Conservation (phyloP, 1,284 basidiomycete species). For the Apiotrichum brassicae region DNA sequence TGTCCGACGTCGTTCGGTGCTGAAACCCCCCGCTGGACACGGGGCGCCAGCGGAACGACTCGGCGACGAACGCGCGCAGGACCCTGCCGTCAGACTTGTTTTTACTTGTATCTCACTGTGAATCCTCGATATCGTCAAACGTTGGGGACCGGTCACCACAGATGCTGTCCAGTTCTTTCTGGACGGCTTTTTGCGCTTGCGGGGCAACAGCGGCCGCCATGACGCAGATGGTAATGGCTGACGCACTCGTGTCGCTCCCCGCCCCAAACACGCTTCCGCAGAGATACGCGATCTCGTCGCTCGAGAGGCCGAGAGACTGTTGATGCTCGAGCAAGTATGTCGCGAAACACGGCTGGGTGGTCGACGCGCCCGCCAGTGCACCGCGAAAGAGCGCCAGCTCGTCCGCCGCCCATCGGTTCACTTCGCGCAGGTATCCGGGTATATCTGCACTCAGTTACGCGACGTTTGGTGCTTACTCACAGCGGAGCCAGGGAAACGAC, state of each 20-base stretch:
- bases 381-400: slow-evolving; percentile 56
- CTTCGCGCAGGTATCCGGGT: slow-evolving; percentile 55
- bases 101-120: no score
- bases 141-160: slow-evolving; percentile 1
- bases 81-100: no score
- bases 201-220: slow-evolving; percentile 62
- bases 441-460: slow-evolving; percentile 30
- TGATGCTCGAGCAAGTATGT: slow-evolving; percentile 2
- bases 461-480: no score
- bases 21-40: slow-evolving; percentile 18
- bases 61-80: slow-evolving; percentile 15
- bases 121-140: slow-evolving; percentile 9
- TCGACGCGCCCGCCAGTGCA: no score
- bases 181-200: slow-evolving; percentile 54
- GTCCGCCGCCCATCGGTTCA: slow-evolving; percentile 54
- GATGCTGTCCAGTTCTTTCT: slow-evolving; percentile 57
- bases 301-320: not conserved
- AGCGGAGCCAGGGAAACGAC: slow-evolving; percentile 54
- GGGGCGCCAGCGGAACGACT: slow-evolving; percentile 19
- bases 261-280: slow-evolving; percentile 10
- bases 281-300: slow-evolving; percentile 21
- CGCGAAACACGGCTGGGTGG: slow-evolving; percentile 12
- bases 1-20: slow-evolving; percentile 8
- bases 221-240: slow-evolving; percentile 54
- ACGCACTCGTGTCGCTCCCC: slow-evolving; percentile 48